Evolutionary conservation across 768 basidiomycete genomes (phyloP), one percentile per base, ranked within the genome.

Genomic region (Termitomyces titanicus): DNA sequence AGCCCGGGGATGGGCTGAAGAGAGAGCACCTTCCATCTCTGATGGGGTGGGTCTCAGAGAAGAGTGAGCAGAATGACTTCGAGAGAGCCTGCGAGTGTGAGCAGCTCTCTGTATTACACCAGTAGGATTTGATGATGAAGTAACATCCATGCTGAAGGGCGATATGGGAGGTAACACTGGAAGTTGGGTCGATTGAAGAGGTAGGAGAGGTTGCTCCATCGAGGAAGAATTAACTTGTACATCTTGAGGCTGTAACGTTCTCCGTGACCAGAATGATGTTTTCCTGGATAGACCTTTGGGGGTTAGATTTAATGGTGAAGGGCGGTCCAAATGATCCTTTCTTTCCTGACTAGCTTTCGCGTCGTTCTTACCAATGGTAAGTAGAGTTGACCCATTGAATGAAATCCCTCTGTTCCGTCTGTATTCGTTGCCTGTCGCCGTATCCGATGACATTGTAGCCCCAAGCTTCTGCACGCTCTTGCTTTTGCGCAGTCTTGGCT

Each of bases 261-360:
- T 84, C 55, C 81, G 79, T 44, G 71, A 73, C 86, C 87, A 89
- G 62, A 89, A 88, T 6, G 88, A 89, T 10, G 82, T 63, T 65
- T 82, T 83, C 48, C 85, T 80, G 11, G 77, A 69, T 31, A 86
- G 58, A 4, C 74, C 62, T 38, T 76, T 79, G 7, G 76, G 66
- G 18, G 70, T 57, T 6, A 66, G n/a, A 50, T 33, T 24, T 34
- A 6, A 17, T 27, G 54, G 31, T 10, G 55, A 43, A 25, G 54
- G 51, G 22, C 25, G 51, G 39, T 45, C 38, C 15, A 61, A 33
- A 38, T 59, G 67, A 57, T 57, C 61, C 38, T 68, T 71, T 18
- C 67, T 67, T 43, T 76, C 74, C 49, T 75, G 74, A n/a, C 80
- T 81, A 12, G 72, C 75, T 61, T 83, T 83, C 11, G 65, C 51